These are phyloP conservation scores for Rutstroemia sp. DNA, from an alignment of 2,329 filamentous ascomycete species.

Conservation along the genomic window DNA sequence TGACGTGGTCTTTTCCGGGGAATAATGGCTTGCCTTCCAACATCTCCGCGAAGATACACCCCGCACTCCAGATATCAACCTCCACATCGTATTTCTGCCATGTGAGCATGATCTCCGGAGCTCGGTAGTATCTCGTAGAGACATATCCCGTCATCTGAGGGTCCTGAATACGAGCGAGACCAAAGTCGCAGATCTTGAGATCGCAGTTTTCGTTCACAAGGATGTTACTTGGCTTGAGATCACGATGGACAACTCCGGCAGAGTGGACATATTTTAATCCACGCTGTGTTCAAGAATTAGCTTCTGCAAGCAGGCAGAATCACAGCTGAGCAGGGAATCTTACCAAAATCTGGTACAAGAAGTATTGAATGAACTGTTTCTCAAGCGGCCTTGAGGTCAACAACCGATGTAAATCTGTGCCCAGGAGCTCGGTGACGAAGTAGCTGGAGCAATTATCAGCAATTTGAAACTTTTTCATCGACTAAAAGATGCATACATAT, in stretches of 20 bases:
- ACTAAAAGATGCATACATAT: constrained; percentile 60
- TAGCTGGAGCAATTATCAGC: constrained; percentile 52
- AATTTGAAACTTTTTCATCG: constrained; percentile 16
- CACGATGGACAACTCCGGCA: constrained; percentile 92
- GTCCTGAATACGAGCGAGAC: constrained; percentile 93
- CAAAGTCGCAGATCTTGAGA: constrained; percentile 98
- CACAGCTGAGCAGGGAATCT: constrained; percentile 24
- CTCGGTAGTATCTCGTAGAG: constrained; percentile 96
- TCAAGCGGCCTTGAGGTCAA: constrained; percentile 92
- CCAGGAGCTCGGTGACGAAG: constrained; percentile 95
- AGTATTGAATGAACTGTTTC: constrained; percentile 99
- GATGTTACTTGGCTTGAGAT: constrained; percentile 98
- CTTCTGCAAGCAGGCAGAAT: neutral
- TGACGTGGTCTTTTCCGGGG: constrained; percentile 98
- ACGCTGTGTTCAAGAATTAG: constrained; percentile 49
- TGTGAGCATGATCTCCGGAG: constrained; percentile 98
- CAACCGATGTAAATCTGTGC: constrained; percentile 91
- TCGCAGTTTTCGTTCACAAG: constrained; percentile 99
- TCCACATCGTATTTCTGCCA: constrained; percentile 99
- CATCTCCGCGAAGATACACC: constrained; percentile 99
- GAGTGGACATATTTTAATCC: constrained; percentile 99
- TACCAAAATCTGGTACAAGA: constrained; percentile 97
- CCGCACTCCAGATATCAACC: constrained; percentile 98
- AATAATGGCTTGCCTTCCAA: constrained; percentile 96
- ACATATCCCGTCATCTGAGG: constrained; percentile 99